phyloP scores from a whole-genome alignment of 139 green algal species.

The Diplosphaera chodatii region DNA sequence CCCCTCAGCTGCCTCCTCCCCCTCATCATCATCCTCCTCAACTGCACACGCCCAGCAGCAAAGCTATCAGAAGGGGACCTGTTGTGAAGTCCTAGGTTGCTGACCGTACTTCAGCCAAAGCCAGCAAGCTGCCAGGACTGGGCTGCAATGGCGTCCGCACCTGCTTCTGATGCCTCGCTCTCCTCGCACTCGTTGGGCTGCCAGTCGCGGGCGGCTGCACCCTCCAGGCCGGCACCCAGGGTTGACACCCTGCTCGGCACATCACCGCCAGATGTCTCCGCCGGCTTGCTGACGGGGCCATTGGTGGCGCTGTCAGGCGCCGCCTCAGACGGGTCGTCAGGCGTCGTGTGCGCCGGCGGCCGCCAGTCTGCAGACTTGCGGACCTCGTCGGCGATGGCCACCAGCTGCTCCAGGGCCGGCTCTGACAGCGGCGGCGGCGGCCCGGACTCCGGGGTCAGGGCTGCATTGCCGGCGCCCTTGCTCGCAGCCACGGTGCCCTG shows the following conservation, averaged over 20 bases:
- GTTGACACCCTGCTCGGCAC: neutral
- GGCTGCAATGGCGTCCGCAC: too few relatives aligned
- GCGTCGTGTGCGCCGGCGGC: neutral
- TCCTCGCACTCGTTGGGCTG: conserved; percentile 29
- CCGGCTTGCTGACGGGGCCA: too few relatives aligned
- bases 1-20: conserved; percentile 11
- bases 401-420: neutral
- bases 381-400: conserved; percentile 23
- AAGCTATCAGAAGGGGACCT: too few relatives aligned
- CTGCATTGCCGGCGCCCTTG: too few relatives aligned
- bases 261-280: neutral
- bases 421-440: neutral
- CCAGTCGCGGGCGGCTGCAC: conserved; percentile 4
- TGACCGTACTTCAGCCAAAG: too few relatives aligned
- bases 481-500: too few relatives aligned
- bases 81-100: too few relatives aligned
- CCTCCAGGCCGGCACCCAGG: conserved; percentile 27
- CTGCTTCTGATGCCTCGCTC: conserved; percentile 5
- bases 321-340: too few relatives aligned
- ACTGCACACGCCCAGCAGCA: too few relatives aligned
- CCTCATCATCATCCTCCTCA: conserved; percentile 31
- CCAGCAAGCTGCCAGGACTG: too few relatives aligned
- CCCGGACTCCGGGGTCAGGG: too few relatives aligned
- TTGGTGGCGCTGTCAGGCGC: neutral
- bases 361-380: conserved; percentile 21